phyloP scores from a whole-genome alignment of 441 rosid species.

The Corymbia citriodora region DNA sequence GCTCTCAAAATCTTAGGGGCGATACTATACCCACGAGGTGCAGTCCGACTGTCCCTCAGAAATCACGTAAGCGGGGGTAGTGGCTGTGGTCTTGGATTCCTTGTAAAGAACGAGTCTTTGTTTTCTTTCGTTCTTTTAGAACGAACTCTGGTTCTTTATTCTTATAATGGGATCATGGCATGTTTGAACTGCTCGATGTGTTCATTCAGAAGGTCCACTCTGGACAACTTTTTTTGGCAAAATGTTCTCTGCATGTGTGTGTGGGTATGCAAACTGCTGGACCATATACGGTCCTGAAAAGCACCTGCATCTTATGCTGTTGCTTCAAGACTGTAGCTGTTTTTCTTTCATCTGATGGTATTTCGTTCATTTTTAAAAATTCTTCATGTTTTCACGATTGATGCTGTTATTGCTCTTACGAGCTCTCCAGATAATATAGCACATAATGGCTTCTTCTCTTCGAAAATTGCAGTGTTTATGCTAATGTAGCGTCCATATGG shows the following conservation, averaged over 20 bases:
- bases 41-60: background rate
- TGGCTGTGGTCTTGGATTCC: background rate
- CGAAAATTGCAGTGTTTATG: background rate
- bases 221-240: background rate
- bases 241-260: background rate
- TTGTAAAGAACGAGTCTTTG: background rate
- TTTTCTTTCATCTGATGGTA: background rate
- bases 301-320: background rate
- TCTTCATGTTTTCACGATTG: background rate
- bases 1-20: background rate
- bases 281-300: background rate
- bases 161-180: background rate
- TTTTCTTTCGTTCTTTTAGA: background rate
- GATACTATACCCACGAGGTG: background rate
- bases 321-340: background rate
- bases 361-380: background rate
- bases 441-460: background rate
- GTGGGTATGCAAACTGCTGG: background rate
- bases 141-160: background rate
- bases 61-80: background rate
- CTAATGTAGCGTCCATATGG: background rate
- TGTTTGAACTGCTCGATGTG: background rate
- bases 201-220: background rate
- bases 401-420: background rate
- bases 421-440: background rate